Conservation (phyloP, 495 filamentous ascomycete species). For the Trichoderma reesei region DNA sequence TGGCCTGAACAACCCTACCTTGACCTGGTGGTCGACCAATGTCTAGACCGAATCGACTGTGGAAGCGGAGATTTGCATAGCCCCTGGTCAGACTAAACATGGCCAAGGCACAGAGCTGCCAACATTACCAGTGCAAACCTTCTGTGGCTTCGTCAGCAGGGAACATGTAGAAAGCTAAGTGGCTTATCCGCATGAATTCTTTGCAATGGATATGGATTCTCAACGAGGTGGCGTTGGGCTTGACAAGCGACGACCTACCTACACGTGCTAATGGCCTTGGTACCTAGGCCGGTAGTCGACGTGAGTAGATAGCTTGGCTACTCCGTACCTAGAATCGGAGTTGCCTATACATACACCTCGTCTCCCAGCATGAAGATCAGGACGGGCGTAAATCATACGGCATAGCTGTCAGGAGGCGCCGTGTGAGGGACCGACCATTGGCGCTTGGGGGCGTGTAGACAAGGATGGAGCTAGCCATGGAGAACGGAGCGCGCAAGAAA, state of each 20-base stretch:
- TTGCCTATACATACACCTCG: too few species aligned
- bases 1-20: background rate
- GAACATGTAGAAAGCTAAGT: background rate
- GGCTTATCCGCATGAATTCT: slow-evolving; percentile 4
- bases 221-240: background rate
- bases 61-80: slow-evolving; percentile 4
- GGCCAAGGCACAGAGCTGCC: slow-evolving; percentile 3
- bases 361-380: too few species aligned
- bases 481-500: slow-evolving; percentile 2
- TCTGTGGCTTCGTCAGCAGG: background rate
- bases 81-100: slow-evolving; percentile 1
- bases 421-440: background rate
- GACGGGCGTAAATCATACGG: background rate
- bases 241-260: background rate
- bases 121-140: background rate
- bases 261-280: background rate
- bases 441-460: slow-evolving; percentile 6
- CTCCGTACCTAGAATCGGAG: background rate
- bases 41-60: background rate
- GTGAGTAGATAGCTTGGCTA: background rate
- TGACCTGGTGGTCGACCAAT: background rate
- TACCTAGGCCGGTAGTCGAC: too few species aligned
- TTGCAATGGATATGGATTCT: background rate
- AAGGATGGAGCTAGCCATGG: slow-evolving; percentile 6
- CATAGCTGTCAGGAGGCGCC: background rate